Percentiles rank a stretch among this genome's conserved stretches.
phyloP scores from a whole-genome alignment of 1,284 basidiomycete species.

The Ganoderma multipileum region DNA sequence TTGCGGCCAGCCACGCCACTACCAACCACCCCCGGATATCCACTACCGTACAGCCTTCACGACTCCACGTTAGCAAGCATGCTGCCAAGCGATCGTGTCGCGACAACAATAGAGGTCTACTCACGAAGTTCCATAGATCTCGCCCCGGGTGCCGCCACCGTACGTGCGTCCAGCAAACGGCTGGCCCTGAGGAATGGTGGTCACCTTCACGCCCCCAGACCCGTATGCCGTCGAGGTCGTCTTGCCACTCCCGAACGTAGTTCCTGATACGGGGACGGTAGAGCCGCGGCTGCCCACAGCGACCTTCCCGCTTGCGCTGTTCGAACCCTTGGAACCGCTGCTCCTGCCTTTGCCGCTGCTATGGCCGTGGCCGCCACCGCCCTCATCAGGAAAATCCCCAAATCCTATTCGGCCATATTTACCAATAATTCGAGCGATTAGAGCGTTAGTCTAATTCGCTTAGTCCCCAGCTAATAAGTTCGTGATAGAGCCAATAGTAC shows the following conservation, averaged over 20 bases:
- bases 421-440: no score
- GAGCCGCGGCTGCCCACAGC: constrained; percentile 13
- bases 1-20: constrained; percentile 52
- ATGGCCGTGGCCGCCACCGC: constrained; percentile 22
- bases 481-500: no score
- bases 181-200: constrained; percentile 48
- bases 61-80: not conserved
- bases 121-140: constrained; percentile 50
- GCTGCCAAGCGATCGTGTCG: not conserved
- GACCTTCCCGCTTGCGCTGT: constrained; percentile 18
- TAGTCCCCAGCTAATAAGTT: no score
- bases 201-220: constrained; percentile 41
- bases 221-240: constrained; percentile 44
- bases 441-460: no score
- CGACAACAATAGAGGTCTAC: constrained; percentile 21
- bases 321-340: constrained; percentile 23
- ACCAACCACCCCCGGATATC: constrained; percentile 54
- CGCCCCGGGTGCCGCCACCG: constrained; percentile 48
- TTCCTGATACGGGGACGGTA: constrained; percentile 37
- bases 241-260: constrained; percentile 33
- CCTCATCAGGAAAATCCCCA: not conserved
- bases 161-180: constrained; percentile 49
- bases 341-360: constrained; percentile 20
- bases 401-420: no score
- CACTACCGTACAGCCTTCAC: constrained; percentile 62